Base-by-base conservation (phyloP, 2,329 filamentous ascomycete genomes). In the Penicillium sp. region DNA sequence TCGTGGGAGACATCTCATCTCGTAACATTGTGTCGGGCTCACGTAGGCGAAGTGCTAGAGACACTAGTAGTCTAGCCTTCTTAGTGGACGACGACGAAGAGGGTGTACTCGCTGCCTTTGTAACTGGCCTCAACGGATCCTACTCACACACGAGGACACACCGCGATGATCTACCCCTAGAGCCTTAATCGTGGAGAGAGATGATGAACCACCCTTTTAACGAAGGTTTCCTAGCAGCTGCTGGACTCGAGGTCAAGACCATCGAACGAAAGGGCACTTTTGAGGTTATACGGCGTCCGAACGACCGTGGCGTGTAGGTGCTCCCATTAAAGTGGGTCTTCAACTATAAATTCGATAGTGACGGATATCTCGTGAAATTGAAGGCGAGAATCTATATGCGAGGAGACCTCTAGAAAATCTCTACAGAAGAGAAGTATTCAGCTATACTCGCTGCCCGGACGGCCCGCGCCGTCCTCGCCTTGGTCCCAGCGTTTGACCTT, bases 291-390 rank as follows among this genome's bases (percentile, higher is more conserved):
- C 6, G 41, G 3, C 27, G 44, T 14, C 53, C 53, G 29, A 47
- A 26, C 31, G 52, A 55, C 33, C 23, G 12, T n/a, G 11, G 22
- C 6, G 15, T 22, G 5, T 46, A 65, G 54, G 50, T 64, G 2
- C 20, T 61, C 18, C 59, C 56, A 22, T 49, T 61, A 33, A 56
- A 35, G 35, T 72, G 45, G 64, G 62, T 69, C 1, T 68, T 64
- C 42, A 60, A 33, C 12, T 66, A 69, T 45, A 70, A 69, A 46
- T 59, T 67, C n/a, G 55, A 69, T 31, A 54, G 48, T 18, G 42
- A 69, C 40, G 62, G 63, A 6, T 60, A 56, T 35, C 55, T 69
- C 3, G 25, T 42, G 12, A 61, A 62, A 37, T 45, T 40, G 25
- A 66, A 67, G 35, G 62, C 65, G 26, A 22, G 64, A 15, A 50